These are phyloP conservation scores for Phaffomyces thermotolerans DNA, from an alignment of 805 yeast genomes.

Conservation along the genomic window DNA sequence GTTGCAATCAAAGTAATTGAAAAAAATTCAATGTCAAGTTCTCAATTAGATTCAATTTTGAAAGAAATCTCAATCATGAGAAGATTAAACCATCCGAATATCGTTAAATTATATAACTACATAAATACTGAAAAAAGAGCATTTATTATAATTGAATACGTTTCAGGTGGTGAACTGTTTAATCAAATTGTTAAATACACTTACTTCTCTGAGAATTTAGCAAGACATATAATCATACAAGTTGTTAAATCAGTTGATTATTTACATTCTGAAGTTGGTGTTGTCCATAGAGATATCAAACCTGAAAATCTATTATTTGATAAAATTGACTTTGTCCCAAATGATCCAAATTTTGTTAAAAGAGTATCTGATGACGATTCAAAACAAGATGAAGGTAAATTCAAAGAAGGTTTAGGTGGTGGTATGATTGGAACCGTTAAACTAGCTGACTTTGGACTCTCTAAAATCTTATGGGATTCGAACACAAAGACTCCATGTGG, in stretches of 20 bases:
- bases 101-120: slow-evolving; percentile 59
- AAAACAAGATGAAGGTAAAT: slow-evolving; percentile 84
- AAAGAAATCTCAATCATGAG: slow-evolving; percentile 78
- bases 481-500: slow-evolving; percentile 98
- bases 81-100: slow-evolving; percentile 54
- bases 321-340: slow-evolving; percentile 48
- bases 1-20: slow-evolving; percentile 57
- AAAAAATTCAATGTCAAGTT: slow-evolving; percentile 56
- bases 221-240: slow-evolving; percentile 58
- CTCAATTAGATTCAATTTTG: slow-evolving; percentile 60
- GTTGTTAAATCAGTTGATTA: slow-evolving; percentile 59
- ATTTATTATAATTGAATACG: slow-evolving; percentile 65
- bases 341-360: slow-evolving; percentile 32
- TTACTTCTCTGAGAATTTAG: slow-evolving; percentile 56
- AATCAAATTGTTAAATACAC: slow-evolving; percentile 61
- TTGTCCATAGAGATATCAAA: slow-evolving; percentile 78
- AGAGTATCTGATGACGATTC: slow-evolving; percentile 52
- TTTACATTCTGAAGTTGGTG: slow-evolving; percentile 65
- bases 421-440: slow-evolving; percentile 89
- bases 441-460: slow-evolving; percentile 91
- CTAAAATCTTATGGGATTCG: slow-evolving; percentile 72
- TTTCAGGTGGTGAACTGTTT: slow-evolving; percentile 73
- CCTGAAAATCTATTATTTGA: slow-evolving; percentile 70
- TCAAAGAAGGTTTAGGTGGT: slow-evolving; percentile 74
- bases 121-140: slow-evolving; percentile 55